Conservation (phyloP, 768 basidiomycete genomes). For the Xerocomellus intermedius region DNA sequence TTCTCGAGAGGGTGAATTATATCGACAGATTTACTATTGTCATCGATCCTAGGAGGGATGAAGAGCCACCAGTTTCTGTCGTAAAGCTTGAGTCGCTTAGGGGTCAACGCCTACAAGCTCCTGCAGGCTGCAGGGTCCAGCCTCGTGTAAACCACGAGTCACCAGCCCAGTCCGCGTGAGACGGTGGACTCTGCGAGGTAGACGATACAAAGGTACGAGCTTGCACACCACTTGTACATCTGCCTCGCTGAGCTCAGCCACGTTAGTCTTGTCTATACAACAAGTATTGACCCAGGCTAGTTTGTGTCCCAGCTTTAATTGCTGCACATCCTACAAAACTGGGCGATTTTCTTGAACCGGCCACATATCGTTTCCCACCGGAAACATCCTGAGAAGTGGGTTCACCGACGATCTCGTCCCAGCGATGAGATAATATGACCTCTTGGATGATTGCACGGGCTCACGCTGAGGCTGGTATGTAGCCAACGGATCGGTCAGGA, state of each 20-base stretch:
- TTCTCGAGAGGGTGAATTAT: background rate
- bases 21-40: background rate
- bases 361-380: background rate
- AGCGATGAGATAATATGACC: slow-evolving; percentile 12
- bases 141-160: slow-evolving; percentile 12
- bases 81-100: slow-evolving; percentile 19
- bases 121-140: slow-evolving; percentile 1
- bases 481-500: background rate
- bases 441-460: slow-evolving; percentile 4
- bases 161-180: rapidly evolving
- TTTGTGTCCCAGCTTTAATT: no score
- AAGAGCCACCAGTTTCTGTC: slow-evolving; percentile 6
- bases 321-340: no score
- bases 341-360: background rate
- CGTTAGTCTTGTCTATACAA: no score
- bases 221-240: no score
- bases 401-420: background rate
- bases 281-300: no score
- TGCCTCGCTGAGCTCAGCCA: no score
- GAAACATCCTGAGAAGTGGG: background rate
- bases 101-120: slow-evolving; percentile 10
- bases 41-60: background rate
- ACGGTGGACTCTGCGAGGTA: slow-evolving; percentile 6
- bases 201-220: slow-evolving; percentile 12
- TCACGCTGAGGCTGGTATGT: background rate